Evolutionary conservation across 2,329 filamentous ascomycete species (phyloP).

Genomic region (Pseudohalonectria lignicola): DNA sequence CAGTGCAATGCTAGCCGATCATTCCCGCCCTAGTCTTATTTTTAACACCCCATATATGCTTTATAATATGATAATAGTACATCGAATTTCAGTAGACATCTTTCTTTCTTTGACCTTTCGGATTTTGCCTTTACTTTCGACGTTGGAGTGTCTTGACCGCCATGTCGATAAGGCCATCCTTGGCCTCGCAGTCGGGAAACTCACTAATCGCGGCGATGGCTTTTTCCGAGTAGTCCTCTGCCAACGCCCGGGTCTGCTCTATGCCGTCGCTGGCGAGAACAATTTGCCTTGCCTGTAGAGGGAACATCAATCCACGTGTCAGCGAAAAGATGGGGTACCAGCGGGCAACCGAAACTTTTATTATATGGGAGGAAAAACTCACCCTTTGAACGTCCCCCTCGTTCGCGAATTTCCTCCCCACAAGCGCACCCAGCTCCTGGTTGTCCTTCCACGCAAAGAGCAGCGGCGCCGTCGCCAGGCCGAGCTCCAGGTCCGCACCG

Average conservation of each 20-base stretch:
- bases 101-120: too few species aligned
- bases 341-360: too few species aligned
- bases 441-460: slow-evolving; percentile 93
- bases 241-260: slow-evolving; percentile 81
- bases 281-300: slow-evolving; percentile 65
- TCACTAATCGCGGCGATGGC: slow-evolving; percentile 72
- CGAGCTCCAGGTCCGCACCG: slow-evolving; percentile 85
- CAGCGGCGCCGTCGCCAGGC: slow-evolving; percentile 84
- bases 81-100: neutral
- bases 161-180: slow-evolving; percentile 85
- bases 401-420: slow-evolving; percentile 79
- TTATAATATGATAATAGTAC: neutral
- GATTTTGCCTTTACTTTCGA: slow-evolving; percentile 55
- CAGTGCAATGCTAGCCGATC: too few species aligned
- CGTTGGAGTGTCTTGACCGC: slow-evolving; percentile 83
- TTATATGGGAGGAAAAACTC: slow-evolving; percentile 24
- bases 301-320: too few species aligned
- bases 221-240: slow-evolving; percentile 81
- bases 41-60: neutral
- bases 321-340: slow-evolving; percentile 5
- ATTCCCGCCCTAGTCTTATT: too few species aligned
- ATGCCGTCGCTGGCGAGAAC: slow-evolving; percentile 78
- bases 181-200: slow-evolving; percentile 93
- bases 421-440: slow-evolving; percentile 72
- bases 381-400: slow-evolving; percentile 81